phyloP scores from a whole-genome alignment of 495 filamentous ascomycete species.

The Aspergillus coremiiformis region DNA sequence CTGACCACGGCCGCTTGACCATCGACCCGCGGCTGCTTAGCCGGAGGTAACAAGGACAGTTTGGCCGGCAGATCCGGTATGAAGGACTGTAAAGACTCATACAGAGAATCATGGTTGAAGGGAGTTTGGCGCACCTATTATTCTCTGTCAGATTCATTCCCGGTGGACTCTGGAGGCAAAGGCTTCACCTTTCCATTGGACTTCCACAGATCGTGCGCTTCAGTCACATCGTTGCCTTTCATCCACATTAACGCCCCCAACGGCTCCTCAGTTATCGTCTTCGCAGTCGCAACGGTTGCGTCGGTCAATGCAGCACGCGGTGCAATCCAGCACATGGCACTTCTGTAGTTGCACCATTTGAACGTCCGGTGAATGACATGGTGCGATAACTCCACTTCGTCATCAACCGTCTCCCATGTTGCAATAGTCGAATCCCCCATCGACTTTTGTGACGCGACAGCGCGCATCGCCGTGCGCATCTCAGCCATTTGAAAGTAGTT shows the following conservation, averaged over 20 bases:
- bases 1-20: slow-evolving; percentile 2
- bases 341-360: slow-evolving; percentile 52
- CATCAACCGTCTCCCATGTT: slow-evolving; percentile 49
- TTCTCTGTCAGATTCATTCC: slow-evolving; percentile 9
- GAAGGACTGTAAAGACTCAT: slow-evolving; percentile 5
- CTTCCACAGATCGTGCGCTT: slow-evolving; percentile 44
- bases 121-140: not conserved
- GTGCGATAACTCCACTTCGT: slow-evolving; percentile 39
- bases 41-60: slow-evolving; percentile 6
- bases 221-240: slow-evolving; percentile 45
- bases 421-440: slow-evolving; percentile 38
- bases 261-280: slow-evolving; percentile 24
- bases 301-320: slow-evolving; percentile 35
- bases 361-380: slow-evolving; percentile 45
- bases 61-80: slow-evolving; percentile 6
- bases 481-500: slow-evolving; percentile 43
- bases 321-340: slow-evolving; percentile 45
- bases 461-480: slow-evolving; percentile 41
- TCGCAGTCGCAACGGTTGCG: slow-evolving; percentile 26
- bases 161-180: slow-evolving; percentile 17
- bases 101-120: slow-evolving; percentile 3
- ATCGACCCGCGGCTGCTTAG: not conserved
- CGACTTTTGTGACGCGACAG: slow-evolving; percentile 47
- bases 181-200: slow-evolving; percentile 23
- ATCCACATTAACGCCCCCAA: slow-evolving; percentile 51